Conservation (phyloP, 345 rosid species). For the Arabidopsis suecica region DNA sequence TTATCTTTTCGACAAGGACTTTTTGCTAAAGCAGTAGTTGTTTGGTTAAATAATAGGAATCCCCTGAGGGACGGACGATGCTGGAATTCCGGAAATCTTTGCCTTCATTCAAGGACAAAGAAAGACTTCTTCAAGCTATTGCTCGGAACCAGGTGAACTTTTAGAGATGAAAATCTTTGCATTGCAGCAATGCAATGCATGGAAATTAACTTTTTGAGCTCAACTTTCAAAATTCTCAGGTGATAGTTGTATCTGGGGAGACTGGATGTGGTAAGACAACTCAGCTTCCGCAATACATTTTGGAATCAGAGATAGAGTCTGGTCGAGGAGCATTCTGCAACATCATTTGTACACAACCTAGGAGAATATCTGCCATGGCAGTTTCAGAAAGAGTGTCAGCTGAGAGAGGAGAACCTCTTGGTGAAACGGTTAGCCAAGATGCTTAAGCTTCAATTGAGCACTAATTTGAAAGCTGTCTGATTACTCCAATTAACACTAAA, state of each 20-base stretch:
- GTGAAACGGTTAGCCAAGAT: conserved; percentile 76
- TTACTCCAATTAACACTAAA: background rate
- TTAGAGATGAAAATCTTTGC: conserved; percentile 21
- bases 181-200: background rate
- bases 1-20: background rate
- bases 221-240: conserved; percentile 52
- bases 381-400: conserved; percentile 95
- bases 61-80: conserved; percentile 89
- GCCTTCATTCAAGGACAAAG: conserved; percentile 92
- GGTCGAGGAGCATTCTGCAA: conserved; percentile 99
- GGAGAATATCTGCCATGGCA: conserved; percentile 97
- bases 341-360: conserved; percentile 97
- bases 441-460: conserved; percentile 20
- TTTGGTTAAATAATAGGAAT: conserved; percentile 60
- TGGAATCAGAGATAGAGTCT: conserved; percentile 97
- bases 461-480: conserved; percentile 7
- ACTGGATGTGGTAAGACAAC: conserved; percentile 99
- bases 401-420: conserved; percentile 98
- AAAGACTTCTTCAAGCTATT: conserved; percentile 90
- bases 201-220: background rate
- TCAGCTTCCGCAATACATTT: conserved; percentile 93
- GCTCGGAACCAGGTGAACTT: conserved; percentile 92
- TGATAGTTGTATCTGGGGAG: conserved; percentile 95
- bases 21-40: conserved; percentile 12
- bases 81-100: conserved; percentile 81